Evolutionary conservation across 1,284 basidiomycete species (phyloP), one percentile per base, ranked within the genome.

Genomic region (Macrocystidia cucumis): DNA sequence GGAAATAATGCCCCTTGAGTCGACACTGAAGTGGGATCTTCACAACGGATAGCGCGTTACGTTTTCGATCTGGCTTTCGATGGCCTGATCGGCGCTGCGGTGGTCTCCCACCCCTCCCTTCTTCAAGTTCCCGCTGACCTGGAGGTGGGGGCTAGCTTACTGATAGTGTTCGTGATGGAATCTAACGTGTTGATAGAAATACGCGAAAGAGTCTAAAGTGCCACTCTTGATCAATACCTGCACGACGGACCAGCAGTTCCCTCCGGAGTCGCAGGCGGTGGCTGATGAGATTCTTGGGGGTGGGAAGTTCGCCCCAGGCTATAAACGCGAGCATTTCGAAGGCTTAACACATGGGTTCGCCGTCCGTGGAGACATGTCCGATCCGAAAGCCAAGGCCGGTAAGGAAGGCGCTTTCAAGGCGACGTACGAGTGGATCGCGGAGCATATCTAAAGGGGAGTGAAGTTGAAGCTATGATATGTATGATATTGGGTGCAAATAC

Each of bases 1-100:
- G 9, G 9, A 5, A 4, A 16, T 16, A 11, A n/a, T 30, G 11
- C 19, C 17, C 19, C 12, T 5, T n/a, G 17, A 5, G 5, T 5
- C 7, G 5, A 30, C 19, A 12, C 3, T 30, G 3, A n/a, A n/a
- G n/a, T n/a, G n/a, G n/a, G n/a, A 30, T 17, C 28, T 16, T 14
- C 28, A 17, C 17, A 7, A 11, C 28, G 24, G 12, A 14, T 47
- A 67, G 72, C 54, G 12, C 72, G 78, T 33, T 76, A 77, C 39
- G 61, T 65, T 22, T 83, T 84, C 50, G 72, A 86, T 44, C 67
- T 85, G 32, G 77, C 78, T 0, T 74, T 83, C 43, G 77, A 83
- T 7, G 61, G 67, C 35, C 44, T 62, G 30, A 69, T 75, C 52
- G 60, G 70, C 28, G 79, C 64, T 17, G 67, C 63, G 1, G 73